Evolutionary conservation across 495 filamentous ascomycete species (phyloP).

Genomic region (Parmelia sp.): DNA sequence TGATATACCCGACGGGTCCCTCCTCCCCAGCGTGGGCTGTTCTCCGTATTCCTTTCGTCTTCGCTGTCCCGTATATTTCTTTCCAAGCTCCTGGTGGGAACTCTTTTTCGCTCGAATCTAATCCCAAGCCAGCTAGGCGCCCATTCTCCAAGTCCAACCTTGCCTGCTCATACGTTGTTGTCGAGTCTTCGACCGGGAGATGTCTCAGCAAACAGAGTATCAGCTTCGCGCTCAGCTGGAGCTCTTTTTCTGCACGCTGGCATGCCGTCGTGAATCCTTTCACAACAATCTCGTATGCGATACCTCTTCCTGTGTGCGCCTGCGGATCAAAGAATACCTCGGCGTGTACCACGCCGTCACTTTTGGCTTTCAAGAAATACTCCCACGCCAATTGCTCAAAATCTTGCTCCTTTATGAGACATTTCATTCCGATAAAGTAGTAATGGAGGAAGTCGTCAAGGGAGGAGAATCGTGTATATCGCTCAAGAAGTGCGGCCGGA

Average conservation of each 20-base stretch:
- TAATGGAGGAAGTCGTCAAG: constrained; percentile 74
- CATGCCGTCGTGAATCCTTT: constrained; percentile 53
- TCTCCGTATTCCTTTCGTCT: constrained; percentile 43
- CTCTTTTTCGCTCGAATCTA: constrained; percentile 58
- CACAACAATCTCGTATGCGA: constrained; percentile 56
- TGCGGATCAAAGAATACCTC: constrained; percentile 81
- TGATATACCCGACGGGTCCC: constrained; percentile 60
- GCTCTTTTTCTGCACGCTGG: constrained; percentile 53
- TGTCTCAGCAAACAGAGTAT: constrained; percentile 68
- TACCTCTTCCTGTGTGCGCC: constrained; percentile 57
- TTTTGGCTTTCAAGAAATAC: constrained; percentile 60
- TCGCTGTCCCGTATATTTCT: constrained; percentile 51
- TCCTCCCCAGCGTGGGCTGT: constrained; percentile 75
- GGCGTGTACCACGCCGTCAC: constrained; percentile 62
- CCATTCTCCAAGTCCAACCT: constrained; percentile 48
- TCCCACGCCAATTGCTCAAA: constrained; percentile 70
- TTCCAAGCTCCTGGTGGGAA: constrained; percentile 60
- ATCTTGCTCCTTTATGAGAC: constrained; percentile 52
- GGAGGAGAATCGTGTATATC: constrained; percentile 59
- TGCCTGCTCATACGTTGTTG: constrained; percentile 44
- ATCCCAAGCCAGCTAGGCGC: constrained; percentile 55
- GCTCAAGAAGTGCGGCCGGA: constrained; percentile 46
- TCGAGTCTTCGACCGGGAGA: constrained; percentile 50
- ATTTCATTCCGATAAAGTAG: constrained; percentile 71
- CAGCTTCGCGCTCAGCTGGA: constrained; percentile 54